Base-by-base conservation (phyloP, 176 grass and related monocot species). In the maize (Zea mays) region DNA sequence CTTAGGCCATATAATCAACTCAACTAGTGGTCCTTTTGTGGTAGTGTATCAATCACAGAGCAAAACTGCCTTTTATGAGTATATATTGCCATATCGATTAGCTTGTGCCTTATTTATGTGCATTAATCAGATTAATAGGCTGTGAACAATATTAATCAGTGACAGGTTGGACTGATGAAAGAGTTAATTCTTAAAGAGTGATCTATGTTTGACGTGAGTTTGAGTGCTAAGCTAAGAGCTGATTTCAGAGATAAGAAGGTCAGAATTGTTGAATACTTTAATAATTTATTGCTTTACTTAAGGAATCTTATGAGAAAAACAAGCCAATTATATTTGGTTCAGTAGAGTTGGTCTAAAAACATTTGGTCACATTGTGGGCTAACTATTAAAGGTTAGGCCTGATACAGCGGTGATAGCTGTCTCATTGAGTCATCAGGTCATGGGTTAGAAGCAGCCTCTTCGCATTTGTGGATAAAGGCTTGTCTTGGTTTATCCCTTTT, bases 261-360 rank as follows among this genome's bases (percentile, higher is more conserved):
- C 36, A 46, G 20, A 2, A 40, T 78, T 10, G 14, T 35, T 71
- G 16, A 35, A 8, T 34, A 2, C 12, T 33, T 8, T 34, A 69
- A 8, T 48, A 46, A 4, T 54, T 79, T 20, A 5, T 72, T 79
- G 21, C 57, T 49, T 69, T 69, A 14, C 39, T 66, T 65, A 27
- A 27, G 27, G 27, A 27, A 27, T 27, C 8, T 3, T 4, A 66
- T 8, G 9, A 39, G 17, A 20, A 3, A 65, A 44, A 71, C 15
- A 3, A 27, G 3, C 10, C 8, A 34, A 17, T 6, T 40, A 67
- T 13, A 20, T 34, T 54, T 71, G 65, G 45, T 68, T 20, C 5
- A 54, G 37, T 71, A 13, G 44, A 77, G 36, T 43, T 77, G 44
- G 55, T 19, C 66, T 71, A 54, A 52, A 4, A 7, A 11, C 8